Evolutionary conservation across 2,329 filamentous ascomycete species (phyloP).

Genomic region (Aureobasidium lini): DNA sequence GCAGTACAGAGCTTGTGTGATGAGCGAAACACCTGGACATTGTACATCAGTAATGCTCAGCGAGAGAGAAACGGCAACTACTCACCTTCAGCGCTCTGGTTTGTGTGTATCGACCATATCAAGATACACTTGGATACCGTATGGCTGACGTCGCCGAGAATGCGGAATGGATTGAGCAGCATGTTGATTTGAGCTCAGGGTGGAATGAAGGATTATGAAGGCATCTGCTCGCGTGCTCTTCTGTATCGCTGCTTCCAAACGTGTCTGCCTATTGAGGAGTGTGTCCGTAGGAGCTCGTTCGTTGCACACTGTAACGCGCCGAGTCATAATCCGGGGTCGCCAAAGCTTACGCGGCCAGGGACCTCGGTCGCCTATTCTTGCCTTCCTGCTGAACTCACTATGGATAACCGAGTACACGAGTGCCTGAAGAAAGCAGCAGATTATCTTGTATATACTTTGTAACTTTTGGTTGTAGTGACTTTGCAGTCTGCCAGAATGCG

Average conservation of each 20-base stretch:
- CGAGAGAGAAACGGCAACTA: neutral
- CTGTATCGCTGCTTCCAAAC: neutral
- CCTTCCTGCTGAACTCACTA: neutral
- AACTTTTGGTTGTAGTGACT: neutral
- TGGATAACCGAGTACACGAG: no score
- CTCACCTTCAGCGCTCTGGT: constrained; percentile 17
- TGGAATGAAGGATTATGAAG: neutral
- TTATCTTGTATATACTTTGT: no score
- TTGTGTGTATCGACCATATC: constrained; percentile 17
- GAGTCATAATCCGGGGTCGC: neutral
- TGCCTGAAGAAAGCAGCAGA: no score
- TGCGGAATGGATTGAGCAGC: constrained; percentile 20
- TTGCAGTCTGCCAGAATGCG: neutral
- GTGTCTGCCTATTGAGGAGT: neutral
- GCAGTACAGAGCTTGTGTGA: constrained; percentile 83
- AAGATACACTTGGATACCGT: constrained; percentile 64
- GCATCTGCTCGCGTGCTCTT: neutral
- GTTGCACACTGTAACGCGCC: neutral
- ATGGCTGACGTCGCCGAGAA: constrained; percentile 78
- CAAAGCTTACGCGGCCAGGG: neutral
- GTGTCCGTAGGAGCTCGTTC: neutral
- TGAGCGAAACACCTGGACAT: constrained; percentile 83
- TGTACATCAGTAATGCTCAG: constrained; percentile 53
- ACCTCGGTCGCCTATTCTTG: neutral
- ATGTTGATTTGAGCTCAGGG: neutral